Conservation (phyloP, 2,329 filamentous ascomycete genomes). For the Penicillium freii region DNA sequence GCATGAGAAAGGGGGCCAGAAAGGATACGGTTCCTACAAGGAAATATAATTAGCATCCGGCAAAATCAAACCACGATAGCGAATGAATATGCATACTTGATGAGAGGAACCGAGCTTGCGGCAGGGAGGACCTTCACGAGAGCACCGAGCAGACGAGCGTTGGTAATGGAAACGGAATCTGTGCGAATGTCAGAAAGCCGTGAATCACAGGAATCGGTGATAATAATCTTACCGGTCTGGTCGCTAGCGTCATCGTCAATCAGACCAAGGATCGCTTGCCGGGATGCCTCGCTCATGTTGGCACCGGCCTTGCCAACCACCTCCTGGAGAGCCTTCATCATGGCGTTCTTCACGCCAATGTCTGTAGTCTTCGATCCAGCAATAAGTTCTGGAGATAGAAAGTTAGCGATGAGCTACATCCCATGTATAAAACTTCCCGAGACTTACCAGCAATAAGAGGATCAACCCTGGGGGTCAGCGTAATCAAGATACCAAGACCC, state of each 20-base stretch:
- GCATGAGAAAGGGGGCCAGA: conserved; percentile 71
- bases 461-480: conserved; percentile 90
- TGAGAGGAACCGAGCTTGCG: conserved; percentile 62
- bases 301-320: conserved; percentile 91
- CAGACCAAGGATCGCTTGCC: conserved; percentile 77
- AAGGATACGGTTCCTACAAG: conserved; percentile 72
- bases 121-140: conserved; percentile 80
- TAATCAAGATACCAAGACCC: conserved; percentile 91
- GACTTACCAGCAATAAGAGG: conserved; percentile 68
- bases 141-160: conserved; percentile 84
- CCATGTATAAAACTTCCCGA: neutral
- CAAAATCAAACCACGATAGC: neutral
- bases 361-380: conserved; percentile 93
- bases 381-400: conserved; percentile 67
- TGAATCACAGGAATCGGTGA: neutral
- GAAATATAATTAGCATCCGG: conserved; percentile 29
- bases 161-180: conserved; percentile 77
- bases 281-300: conserved; percentile 91
- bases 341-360: conserved; percentile 83
- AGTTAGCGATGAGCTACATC: conserved; percentile 5
- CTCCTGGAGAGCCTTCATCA: conserved; percentile 95
- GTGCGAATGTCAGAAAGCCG: conserved; percentile 21
- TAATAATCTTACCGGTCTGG: conserved; percentile 55
- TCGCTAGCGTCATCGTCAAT: conserved; percentile 84
- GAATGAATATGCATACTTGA: conserved; percentile 49